Evolutionary conservation across 1,139 yeast genomes (phyloP).

Genomic region (Debaryomycetaceae sp.): DNA sequence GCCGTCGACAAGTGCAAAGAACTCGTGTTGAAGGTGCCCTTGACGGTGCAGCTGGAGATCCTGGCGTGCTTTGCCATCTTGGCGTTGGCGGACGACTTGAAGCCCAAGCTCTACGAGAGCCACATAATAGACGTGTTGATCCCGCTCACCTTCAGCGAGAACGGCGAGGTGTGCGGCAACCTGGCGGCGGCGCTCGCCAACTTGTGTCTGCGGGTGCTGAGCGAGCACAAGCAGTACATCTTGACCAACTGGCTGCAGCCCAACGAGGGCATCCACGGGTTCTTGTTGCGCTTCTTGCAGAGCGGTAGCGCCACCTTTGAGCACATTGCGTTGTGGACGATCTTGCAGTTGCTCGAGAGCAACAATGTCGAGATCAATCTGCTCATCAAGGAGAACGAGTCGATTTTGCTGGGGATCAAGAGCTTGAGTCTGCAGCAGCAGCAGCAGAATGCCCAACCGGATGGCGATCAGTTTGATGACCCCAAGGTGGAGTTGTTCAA

Average conservation of each 20-base stretch:
- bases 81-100: constrained; percentile 93
- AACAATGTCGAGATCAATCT: constrained; percentile 68
- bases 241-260: constrained; percentile 78
- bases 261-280: constrained; percentile 81
- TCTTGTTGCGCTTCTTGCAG: constrained; percentile 72
- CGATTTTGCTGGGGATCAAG: constrained; percentile 55
- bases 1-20: constrained; percentile 93
- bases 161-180: constrained; percentile 96
- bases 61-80: constrained; percentile 96
- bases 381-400: constrained; percentile 56
- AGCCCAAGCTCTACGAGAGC: constrained; percentile 76
- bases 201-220: constrained; percentile 78
- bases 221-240: constrained; percentile 71
- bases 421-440: constrained; percentile 44
- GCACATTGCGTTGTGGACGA: constrained; percentile 97
- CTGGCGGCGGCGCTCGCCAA: constrained; percentile 98
- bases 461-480: constrained; percentile 45
- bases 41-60: constrained; percentile 90
- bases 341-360: constrained; percentile 85
- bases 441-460: constrained; percentile 21
- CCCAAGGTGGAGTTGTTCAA: constrained; percentile 70
- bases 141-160: constrained; percentile 82
- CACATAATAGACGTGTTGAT: constrained; percentile 85
- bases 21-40: constrained; percentile 77
- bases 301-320: constrained; percentile 94